Evolutionary conservation across 371 early-diverging fungal species (phyloP), one percentile per base, ranked within the genome.

Genomic region (Capillidium heterosporum): DNA sequence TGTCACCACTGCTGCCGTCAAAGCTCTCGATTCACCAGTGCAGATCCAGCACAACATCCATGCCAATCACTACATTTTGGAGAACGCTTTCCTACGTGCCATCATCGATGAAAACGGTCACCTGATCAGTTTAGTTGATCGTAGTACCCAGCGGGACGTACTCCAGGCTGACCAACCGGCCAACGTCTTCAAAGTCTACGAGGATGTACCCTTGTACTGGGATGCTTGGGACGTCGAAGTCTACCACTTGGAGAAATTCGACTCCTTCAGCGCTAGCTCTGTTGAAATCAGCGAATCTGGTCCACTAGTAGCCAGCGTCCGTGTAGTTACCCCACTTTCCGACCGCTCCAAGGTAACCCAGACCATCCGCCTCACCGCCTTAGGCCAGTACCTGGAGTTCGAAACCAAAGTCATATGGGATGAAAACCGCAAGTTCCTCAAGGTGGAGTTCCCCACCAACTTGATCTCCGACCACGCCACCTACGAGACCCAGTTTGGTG

Each of bases 401-500:
- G 81, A 79, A 23, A 89, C 73, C 57, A 63, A 73, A 24, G 89
- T 90, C 1, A 78, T 86, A 32, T 97, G 98, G 98, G 67, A 89
- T 54, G 98, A 97, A 67, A 87, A 76, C 65, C 84, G 86, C 59
- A 77, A 80, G 57, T 74, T 90, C 39, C 67, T 96, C 77, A 95
- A 95, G 80, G 89, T 87, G 11, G 90, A 91, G 63, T 95, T 95
- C 61, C 76, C 80, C 1, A 80, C 89, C 75, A 84, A 91, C 60
- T 78, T 97, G 41, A 51, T 65, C 24, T 75, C 80, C 35, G 95
- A 95, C 63, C 63, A 70, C 60, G 81, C 95, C 11, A 94, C 93
- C 0, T 97, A 92, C 62, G 95, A 97, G 60, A 89, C 91, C 3
- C 91, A 90, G 67, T 93, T 86, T 69, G 96, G 98, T 15, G 79